Conservation (phyloP, 208 protist species). For the Leishmania turanica region DNA sequence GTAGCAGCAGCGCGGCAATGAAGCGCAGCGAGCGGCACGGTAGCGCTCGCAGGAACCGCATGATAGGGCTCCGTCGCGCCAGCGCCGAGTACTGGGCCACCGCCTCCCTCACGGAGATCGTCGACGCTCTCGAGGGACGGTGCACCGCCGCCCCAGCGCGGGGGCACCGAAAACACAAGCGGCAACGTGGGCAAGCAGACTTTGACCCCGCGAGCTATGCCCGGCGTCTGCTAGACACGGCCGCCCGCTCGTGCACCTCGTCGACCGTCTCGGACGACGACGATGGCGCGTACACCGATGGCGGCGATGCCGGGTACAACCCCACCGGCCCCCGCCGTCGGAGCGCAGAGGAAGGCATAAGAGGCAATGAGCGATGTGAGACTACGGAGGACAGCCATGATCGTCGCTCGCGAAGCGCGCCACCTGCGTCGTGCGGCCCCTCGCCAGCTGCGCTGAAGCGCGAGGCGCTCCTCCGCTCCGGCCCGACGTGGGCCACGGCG, state of each 20-base stretch:
- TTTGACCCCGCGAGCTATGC: constrained; percentile 23
- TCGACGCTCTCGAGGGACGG: constrained; percentile 19
- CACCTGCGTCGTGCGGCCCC: not conserved
- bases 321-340: not conserved
- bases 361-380: too few relatives aligned
- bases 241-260: not conserved
- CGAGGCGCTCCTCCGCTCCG: constrained; percentile 4
- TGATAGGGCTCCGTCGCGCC: not conserved
- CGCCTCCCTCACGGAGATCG: constrained; percentile 23
- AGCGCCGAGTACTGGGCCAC: constrained; percentile 15
- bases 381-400: not conserved
- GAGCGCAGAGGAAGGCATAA: not conserved
- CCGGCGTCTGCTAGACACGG: constrained; percentile 18
- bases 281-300: not conserved
- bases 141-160: not conserved
- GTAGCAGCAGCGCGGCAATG: not conserved
- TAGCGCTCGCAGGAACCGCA: not conserved
- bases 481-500: constrained; percentile 19
- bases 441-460: not conserved
- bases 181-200: not conserved
- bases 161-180: not conserved
- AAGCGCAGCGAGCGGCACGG: not conserved
- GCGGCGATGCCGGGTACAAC: not conserved
- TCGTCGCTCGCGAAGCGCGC: not conserved
- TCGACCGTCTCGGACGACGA: not conserved